Evolutionary conservation across 1,139 yeast species (phyloP), one percentile per base, ranked within the genome.

Genomic region (Lodderomyces oxycetoniae): DNA sequence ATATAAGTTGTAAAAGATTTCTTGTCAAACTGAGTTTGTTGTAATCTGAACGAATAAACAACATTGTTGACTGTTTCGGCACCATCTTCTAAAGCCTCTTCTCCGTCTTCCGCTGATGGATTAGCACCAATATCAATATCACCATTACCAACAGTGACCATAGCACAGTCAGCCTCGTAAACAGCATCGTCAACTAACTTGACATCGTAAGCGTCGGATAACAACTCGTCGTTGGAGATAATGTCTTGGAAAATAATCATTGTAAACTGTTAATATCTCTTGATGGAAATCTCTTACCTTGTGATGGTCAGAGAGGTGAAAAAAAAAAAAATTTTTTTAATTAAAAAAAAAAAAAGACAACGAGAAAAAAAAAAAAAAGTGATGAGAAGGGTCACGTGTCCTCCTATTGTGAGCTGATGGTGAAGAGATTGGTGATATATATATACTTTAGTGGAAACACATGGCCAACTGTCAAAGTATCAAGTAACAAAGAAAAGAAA

Each of bases 81-180:
- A 67, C 81, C 86, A 39, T 84, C 95, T 55, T 89, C 98, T 42
- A 79, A 63, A 36, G 64, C 77, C 42, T 78, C 95, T 32, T 77
- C 95, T 56, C 71, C 95, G 49, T 73, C 97, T 72, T 91, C 99
- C 55, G 97, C 96, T 56, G 96, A 87, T 62, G 99, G 96, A 82
- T 93, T 91, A 59, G 95, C 98, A 73, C 98, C 98, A 67, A 91
- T 91, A 67, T 91, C 97, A 55, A 91, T 79, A 63, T 89, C 89
- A 59, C 78, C 96, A 40, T 70, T 69, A 65, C 77, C 80, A 56
- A 89, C 84, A 57, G 72, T 80, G 69, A 91, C 79, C 91, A 87
- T 81, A 59, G 77, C 72, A 73, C 97, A 87, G 79, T 91, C 87
- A 50, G 95, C 98, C 77, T 91, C 99, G 77, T 76, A 86, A 66